Base-by-base conservation (phyloP, 768 basidiomycete species). In the Thelephora ganbajun region DNA sequence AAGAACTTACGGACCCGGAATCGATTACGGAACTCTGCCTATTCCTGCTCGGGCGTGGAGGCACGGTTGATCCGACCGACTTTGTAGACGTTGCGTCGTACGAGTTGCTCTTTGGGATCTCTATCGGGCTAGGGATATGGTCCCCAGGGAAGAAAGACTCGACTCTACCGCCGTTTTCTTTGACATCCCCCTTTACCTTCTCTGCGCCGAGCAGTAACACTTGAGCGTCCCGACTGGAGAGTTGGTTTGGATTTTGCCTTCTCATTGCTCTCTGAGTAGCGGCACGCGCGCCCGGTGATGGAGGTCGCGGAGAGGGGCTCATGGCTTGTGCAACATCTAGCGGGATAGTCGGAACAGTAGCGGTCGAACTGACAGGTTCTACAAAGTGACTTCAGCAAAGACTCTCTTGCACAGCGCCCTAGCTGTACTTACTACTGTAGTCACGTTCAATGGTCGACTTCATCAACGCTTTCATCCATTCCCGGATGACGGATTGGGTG, bases 391-490 rank as follows among this genome's bases (percentile, higher is more conserved):
- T 48, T 39, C 22, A 47, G 30, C 16, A 34, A 52, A 30, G 39
- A 50, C 19, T 39, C 13, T 23, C 20, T 4, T 16, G 36, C 39
- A 33, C 7, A 43, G 26, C 45, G 22, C 42, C 48, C 22, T 33
- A 14, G 14, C 39, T 5, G 7, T 45, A 35, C 83, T 35, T 57
- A 93, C 91, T 84, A 7, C 83, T 75, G 59, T 93, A 97, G 61
- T 98, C 96, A 48, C 96, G 71, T 7, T 78, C 83, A 55, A 99
- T 99, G 11, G 94, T 97, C 2, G 94, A 90, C 62, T 98, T 99
- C 90, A 98, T 97, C 54, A 99, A 78, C 6, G 93, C 90, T 68
- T 98, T 99, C 96, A 98, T 98, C 94, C 96, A 98, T 54, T 90
- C 90, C n/a, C 96, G 79, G 43, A 96, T 74, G 34, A 78, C 65